Evolutionary conservation across 306 rosid genomes (phyloP), one percentile per base, ranked within the genome.

Genomic region (Malus asiatica): DNA sequence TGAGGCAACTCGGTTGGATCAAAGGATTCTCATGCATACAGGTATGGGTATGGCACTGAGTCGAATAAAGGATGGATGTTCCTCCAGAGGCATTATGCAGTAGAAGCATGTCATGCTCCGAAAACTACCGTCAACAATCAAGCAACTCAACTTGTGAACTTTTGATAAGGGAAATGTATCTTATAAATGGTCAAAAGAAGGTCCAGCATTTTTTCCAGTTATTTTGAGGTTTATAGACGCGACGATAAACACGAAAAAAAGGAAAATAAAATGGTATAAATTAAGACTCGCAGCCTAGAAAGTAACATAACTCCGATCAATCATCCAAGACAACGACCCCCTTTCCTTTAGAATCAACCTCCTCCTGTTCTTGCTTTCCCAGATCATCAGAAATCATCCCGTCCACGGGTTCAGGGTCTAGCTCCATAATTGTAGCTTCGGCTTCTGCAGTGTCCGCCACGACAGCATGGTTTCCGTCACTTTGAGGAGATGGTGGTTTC

Each of bases 291-390:
- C 25, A 66, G 70, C 27, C 48, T 33, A 35, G 14, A 32, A 18
- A 30, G 14, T 32, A 16, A 30, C 68, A 20, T 25, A 23, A 32
- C 68, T 32, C 76, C 70, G 22, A 29, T 33, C 78, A 88, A 38
- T 85, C 93, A 79, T 89, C 93, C 86, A 87, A 77, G 14, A 85
- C 71, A 44, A 81, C 20, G 70, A 85, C 77, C 79, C n/a, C 55
- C 55, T 48, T 48, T 48, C 55, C 55, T 15, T 48, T 48, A 1
- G 55, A 48, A 48, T 48, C 55, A 6, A 48, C 55, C 18, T 48
- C 16, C 20, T 48, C 16, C 8, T 48, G 55, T 15, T 48, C 55
- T 48, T 48, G 20, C 55, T 48, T 48, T 48, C 53, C 53, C 53
- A 1, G 1, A 48, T 48, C 53, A 48, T 15, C 53, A 48, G 20